Evolutionary conservation across 176 grass and related monocot species (phyloP).

Genomic region (Juncus effusus): DNA sequence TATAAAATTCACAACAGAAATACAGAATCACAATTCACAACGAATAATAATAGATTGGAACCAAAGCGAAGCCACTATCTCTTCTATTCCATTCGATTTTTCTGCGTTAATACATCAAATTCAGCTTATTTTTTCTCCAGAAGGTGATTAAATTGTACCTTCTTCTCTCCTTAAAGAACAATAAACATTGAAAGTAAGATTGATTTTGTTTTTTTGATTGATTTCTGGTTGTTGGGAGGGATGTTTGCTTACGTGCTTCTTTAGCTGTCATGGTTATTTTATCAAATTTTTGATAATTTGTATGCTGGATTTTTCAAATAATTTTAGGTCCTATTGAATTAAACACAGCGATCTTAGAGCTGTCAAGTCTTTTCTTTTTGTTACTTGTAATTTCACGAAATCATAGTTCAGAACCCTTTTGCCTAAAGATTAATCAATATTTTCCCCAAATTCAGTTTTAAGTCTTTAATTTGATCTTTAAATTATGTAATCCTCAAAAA

Average conservation of each 20-base stretch:
- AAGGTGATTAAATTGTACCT: neutral
- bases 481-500: neutral
- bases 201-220: neutral
- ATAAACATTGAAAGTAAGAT: neutral
- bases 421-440: too few relatives aligned
- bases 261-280: constrained; percentile 20
- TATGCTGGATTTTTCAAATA: constrained; percentile 9
- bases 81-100: neutral
- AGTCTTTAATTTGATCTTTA: neutral
- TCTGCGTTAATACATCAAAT: neutral
- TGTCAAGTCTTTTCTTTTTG: constrained; percentile 1
- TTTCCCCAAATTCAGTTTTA: neutral
- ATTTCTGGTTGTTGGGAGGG: neutral
- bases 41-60: neutral
- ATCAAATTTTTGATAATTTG: neutral
- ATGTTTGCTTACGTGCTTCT: neutral
- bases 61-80: neutral
- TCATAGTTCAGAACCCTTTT: neutral
- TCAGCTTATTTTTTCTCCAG: neutral
- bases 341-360: neutral
- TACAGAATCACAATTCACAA: neutral
- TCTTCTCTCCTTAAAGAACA: constrained; percentile 5
- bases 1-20: neutral
- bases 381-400: neutral
- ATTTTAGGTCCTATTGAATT: too few relatives aligned